Base-by-base conservation (phyloP, 2,329 filamentous ascomycete species). In the Pseudomassariella vexata region DNA sequence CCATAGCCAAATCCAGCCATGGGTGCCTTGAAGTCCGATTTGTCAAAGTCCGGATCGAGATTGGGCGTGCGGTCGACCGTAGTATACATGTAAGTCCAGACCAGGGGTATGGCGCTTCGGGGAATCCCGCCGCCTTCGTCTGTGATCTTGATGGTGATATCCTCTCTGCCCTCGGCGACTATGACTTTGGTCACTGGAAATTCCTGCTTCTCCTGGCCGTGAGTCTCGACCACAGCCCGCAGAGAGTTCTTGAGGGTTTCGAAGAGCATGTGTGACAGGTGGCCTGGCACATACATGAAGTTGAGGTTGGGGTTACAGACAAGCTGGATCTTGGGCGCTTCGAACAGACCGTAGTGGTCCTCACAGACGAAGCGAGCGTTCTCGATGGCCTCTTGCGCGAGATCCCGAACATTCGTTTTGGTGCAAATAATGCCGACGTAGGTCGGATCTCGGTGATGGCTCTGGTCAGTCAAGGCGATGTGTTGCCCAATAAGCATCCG, bases 81-180 rank as follows among this genome's bases (percentile, higher is more conserved):
- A 21, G 92, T 98, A 60, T 98, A 98, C 92, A 96, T 98, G 60
- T 98, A 98, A 9, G 92, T 98, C 92, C 92, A 98, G n/a, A 96
- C 92, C 10, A 98, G 73, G 5, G 92, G 92, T 42, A 98, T 96
- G 32, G 87, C 78, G 49, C 85, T 94, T 50, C 92, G 72, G 1
- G 92, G 88, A 32, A 98, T 96, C 40, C 92, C 92, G 42, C 92
- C 92, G 37, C 92, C 92, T 63, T 98, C 92, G 57, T 98, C 92
- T 5, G 84, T 86, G 48, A 98, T 84, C 65, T 98, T 98, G 68
- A 98, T 95, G 5, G 92, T 98, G 50, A 98, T 98, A 53, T 98
- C 92, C 62, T 98, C 92, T 57, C 92, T 90, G 37, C 92, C 92
- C 62, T 98, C 90, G 19, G 92, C 92, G 19, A 98, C 88, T 39